Evolutionary conservation across 176 grass and related monocot genomes (phyloP), one percentile per base, ranked within the genome.

Genomic region (Phyllostachys edulis): DNA sequence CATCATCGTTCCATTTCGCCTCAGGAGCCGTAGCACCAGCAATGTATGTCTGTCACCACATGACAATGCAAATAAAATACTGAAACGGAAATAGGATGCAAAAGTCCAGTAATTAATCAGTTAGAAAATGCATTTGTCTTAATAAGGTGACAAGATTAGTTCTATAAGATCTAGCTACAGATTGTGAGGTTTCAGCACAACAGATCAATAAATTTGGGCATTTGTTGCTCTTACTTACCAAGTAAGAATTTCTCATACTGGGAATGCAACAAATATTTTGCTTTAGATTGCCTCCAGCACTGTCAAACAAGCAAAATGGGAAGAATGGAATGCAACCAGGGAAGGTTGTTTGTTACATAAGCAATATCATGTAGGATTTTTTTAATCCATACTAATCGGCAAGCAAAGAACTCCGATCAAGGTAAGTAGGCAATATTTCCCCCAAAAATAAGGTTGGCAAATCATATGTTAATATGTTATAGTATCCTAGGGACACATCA

Each of bases 11-110:
- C 96, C 96, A 98, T 79, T 90, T 95, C 14, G 75, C 71, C 66
- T 98, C 82, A 62, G 96, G 96, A 82, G 93, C 96, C 63, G 93
- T 84, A 32, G 85, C 91, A 63, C 87, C 96, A 5, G 89, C 93
- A 45, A 98, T 92, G 70, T 92, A 95, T 62, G 93, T 89, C 96
- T 98, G 84, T 76, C 29, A 77, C 34, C 71, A 79, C 51, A 81
- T 44, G 36, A 80, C 17, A 72, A 87, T 65, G 9, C 9, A 72
- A 63, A 24, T 69, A 32, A 75, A 77, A 18, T 62, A 60, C 12
- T 34, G 23, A 32, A 86, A 60, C 12, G 21, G 46, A 90, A 76
- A 49, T n/a, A 67, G 46, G 72, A 50, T 6, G 44, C 32, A 38
- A 75, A 82, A 51, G 17, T 29, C 34, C 51, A 63, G 34, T 5